These are phyloP conservation scores for Pelargonium australe DNA, from an alignment of 441 rosid species.

Conservation along the genomic window DNA sequence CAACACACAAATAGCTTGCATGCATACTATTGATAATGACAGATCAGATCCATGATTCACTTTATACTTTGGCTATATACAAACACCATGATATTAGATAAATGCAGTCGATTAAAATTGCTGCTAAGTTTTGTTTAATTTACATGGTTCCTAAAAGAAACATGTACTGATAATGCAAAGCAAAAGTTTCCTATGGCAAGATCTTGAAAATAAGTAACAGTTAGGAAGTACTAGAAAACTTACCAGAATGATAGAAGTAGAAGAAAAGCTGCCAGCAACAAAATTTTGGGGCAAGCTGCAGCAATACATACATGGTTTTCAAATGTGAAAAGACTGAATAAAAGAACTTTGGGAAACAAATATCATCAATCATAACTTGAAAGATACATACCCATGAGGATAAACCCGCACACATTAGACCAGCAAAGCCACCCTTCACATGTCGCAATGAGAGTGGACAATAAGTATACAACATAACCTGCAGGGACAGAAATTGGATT, in stretches of 20 bases:
- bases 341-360: constrained; percentile 2
- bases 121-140: too few relatives aligned
- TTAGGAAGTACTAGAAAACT: constrained; percentile 9
- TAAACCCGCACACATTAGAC: constrained; percentile 61
- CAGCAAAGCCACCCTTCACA: constrained; percentile 70
- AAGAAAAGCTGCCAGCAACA: constrained; percentile 52
- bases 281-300: constrained; percentile 55
- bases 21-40: too few relatives aligned
- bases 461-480: constrained; percentile 61
- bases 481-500: constrained; percentile 23
- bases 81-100: too few relatives aligned
- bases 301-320: constrained; percentile 14
- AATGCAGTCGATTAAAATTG: too few relatives aligned
- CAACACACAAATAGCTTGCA: too few relatives aligned
- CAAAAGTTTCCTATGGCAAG: neutral
- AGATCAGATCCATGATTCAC: too few relatives aligned
- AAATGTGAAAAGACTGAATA: neutral
- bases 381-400: constrained; percentile 48
- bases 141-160: too few relatives aligned
- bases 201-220: neutral
- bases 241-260: constrained; percentile 59
- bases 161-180: neutral
- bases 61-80: too few relatives aligned
- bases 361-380: neutral
- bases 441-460: constrained; percentile 43